These are phyloP conservation scores for Tieghemostelium lacteum DNA, from an alignment of 78 protist genomes.

Conservation along the genomic window DNA sequence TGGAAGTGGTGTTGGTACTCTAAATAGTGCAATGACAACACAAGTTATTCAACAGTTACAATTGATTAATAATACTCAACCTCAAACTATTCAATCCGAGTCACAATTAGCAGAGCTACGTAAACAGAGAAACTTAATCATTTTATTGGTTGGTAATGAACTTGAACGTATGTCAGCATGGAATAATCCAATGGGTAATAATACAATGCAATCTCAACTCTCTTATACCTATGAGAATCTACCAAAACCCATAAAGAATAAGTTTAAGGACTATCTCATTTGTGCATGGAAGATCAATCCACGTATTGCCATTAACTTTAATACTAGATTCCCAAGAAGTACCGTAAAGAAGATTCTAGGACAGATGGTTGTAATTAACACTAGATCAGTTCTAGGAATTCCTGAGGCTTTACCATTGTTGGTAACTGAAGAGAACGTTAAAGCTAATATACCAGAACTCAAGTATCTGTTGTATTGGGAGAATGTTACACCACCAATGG, in stretches of 20 bases:
- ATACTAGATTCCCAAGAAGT: conserved; percentile 58
- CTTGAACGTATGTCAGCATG: conserved; percentile 86
- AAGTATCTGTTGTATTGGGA: conserved; percentile 83
- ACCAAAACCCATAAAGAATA: conserved; percentile 22
- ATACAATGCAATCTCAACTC: conserved; percentile 58
- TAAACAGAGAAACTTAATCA: conserved; percentile 46
- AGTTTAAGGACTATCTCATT: conserved; percentile 76
- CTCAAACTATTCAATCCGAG: conserved; percentile 12
- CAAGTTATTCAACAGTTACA: conserved; percentile 21
- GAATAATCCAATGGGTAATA: conserved; percentile 79
- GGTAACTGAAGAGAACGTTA: conserved; percentile 74
- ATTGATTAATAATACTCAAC: conserved; percentile 3
- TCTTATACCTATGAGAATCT: conserved; percentile 50
- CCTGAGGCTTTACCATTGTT: conserved; percentile 85
- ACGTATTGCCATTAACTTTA: conserved; percentile 57
- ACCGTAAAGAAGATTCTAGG: conserved; percentile 39
- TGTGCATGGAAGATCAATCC: conserved; percentile 79
- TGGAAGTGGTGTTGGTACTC: conserved; percentile 78
- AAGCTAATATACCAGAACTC: conserved; percentile 79
- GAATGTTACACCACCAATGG: conserved; percentile 79
- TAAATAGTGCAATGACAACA: not conserved
- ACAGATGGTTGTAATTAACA: conserved; percentile 67
- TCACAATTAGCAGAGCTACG: conserved; percentile 9
- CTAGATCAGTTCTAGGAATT: conserved; percentile 47
- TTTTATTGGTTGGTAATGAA: conserved; percentile 82